A percentile compares a stretch with the other conserved stretches of the same genome.
These are phyloP conservation scores for Mollisia scopiformis DNA, from an alignment of 2,329 filamentous ascomycete species.

Conservation along the genomic window DNA sequence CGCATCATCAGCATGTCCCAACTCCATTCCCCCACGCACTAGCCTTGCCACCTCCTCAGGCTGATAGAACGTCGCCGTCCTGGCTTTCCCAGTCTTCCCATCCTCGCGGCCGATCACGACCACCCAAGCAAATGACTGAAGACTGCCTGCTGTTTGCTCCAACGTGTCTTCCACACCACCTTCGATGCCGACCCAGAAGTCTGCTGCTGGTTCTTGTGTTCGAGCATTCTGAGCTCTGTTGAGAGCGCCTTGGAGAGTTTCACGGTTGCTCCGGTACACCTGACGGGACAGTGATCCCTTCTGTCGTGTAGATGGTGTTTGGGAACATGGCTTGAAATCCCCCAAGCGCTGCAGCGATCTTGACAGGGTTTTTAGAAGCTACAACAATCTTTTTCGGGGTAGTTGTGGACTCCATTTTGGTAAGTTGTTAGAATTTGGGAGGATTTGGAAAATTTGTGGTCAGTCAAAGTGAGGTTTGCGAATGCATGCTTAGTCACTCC, in stretches of 20 bases:
- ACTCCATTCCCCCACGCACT: slow-evolving; percentile 42
- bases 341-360: slow-evolving; percentile 40
- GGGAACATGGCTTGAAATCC: slow-evolving; percentile 44
- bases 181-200: slow-evolving; percentile 47
- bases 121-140: slow-evolving; percentile 46
- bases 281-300: slow-evolving; percentile 40
- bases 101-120: slow-evolving; percentile 37
- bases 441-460: no score
- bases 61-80: slow-evolving; percentile 43
- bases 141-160: slow-evolving; percentile 21
- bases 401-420: neutral
- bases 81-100: slow-evolving; percentile 39
- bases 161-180: slow-evolving; percentile 41
- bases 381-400: slow-evolving; percentile 34
- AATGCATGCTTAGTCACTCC: no score
- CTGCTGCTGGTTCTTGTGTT: slow-evolving; percentile 35
- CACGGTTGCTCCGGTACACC: slow-evolving; percentile 44
- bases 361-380: slow-evolving; percentile 45
- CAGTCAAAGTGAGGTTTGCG: no score
- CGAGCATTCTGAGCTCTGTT: slow-evolving; percentile 42
- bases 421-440: no score
- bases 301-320: slow-evolving; percentile 28
- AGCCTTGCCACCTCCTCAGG: slow-evolving; percentile 41
- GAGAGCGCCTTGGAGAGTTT: slow-evolving; percentile 43
- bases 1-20: slow-evolving; percentile 44